Percentiles rank a stretch among this genome's conserved stretches.
These are phyloP conservation scores for Bipolaris sorokiniana DNA, from an alignment of 2,329 filamentous ascomycete genomes.

Conservation along the genomic window DNA sequence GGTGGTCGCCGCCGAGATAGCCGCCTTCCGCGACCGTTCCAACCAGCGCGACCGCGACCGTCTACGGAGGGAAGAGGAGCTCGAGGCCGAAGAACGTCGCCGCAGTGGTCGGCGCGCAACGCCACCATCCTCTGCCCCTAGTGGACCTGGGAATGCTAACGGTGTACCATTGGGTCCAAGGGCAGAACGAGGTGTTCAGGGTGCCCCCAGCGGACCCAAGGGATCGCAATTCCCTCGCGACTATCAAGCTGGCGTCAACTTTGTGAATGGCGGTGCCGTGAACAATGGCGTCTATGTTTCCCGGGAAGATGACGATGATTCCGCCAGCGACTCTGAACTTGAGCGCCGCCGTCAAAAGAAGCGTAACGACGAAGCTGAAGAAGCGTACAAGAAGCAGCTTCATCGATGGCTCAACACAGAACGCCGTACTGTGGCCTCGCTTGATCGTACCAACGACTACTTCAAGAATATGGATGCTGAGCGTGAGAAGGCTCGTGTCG, in stretches of 20 bases:
- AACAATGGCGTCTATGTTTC: conserved; percentile 63
- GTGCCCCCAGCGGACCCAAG: conserved; percentile 76
- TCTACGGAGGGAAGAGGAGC: conserved; percentile 84
- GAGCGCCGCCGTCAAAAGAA: conserved; percentile 74
- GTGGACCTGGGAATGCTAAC: conserved; percentile 69
- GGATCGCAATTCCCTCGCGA: conserved; percentile 70
- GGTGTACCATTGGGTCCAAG: conserved; percentile 78
- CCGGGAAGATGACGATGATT: conserved; percentile 82
- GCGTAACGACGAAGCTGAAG: conserved; percentile 76
- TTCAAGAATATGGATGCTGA: conserved; percentile 76
- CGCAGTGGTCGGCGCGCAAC: conserved; percentile 74
- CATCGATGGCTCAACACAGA: conserved; percentile 91
- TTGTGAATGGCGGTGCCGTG: conserved; percentile 78
- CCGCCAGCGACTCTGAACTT: conserved; percentile 86
- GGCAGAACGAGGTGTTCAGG: conserved; percentile 66
- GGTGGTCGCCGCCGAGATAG: conserved; percentile 91
- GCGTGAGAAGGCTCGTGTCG: conserved; percentile 66
- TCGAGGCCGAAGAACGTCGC: conserved; percentile 82
- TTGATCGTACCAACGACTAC: conserved; percentile 82
- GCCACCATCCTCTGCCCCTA: conserved; percentile 61
- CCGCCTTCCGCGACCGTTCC: conserved; percentile 90
- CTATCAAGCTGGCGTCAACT: conserved; percentile 78
- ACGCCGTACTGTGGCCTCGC: conserved; percentile 77
- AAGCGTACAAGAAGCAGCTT: conserved; percentile 82
- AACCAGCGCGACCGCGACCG: conserved; percentile 88